Evolutionary conservation across 2,329 filamentous ascomycete genomes (phyloP), one percentile per base, ranked within the genome.

Genomic region (Neonectria neomacrospora): DNA sequence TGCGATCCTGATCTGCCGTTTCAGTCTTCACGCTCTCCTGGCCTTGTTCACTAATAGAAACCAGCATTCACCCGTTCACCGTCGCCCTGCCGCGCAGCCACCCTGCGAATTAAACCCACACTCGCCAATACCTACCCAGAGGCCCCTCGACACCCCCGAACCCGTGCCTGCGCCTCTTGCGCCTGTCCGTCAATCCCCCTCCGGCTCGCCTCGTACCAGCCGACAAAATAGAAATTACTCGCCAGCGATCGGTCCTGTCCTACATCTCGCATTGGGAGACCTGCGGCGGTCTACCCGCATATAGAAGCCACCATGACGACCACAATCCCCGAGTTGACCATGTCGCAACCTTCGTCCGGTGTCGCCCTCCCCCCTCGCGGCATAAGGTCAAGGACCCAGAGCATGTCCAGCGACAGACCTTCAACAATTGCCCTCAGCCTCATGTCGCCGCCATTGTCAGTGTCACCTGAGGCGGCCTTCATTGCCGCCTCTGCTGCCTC

Each of bases 401-500:
- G 90, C 78, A 84, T 91, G 67, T 92, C 89, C 64, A 92, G 90
- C 81, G 91, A 93, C 77, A 82, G 87, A 64, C 87, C 89, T 23
- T 92, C 90, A 6, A 82, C 86, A 66, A 81, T 85, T 73, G 81
- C 79, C 76, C 81, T 83, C 73, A 85, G 85, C 72, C 80, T 91
- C 53, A 83, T 88, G 77, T 87, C 88, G 50, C 91, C 92, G 55
- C 91, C 93, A 18, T 77, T 86, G 34, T 82, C 83, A 53, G 86
- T 95, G 61, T 89, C 89, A 48, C 96, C 95, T 10, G 84, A 91
- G 68, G 90, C 96, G 30, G 92, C 90, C 18, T 99, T 96, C 80
- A 94, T 99, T 73, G 94, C 95, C 50, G 85, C 89, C 32, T 91
- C 93, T 48, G 93, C 95, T 62, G 96, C 95, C 54, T 94, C 93